Conservation (phyloP, 495 filamentous ascomycete species). For the Annulohypoxylon nitens region DNA sequence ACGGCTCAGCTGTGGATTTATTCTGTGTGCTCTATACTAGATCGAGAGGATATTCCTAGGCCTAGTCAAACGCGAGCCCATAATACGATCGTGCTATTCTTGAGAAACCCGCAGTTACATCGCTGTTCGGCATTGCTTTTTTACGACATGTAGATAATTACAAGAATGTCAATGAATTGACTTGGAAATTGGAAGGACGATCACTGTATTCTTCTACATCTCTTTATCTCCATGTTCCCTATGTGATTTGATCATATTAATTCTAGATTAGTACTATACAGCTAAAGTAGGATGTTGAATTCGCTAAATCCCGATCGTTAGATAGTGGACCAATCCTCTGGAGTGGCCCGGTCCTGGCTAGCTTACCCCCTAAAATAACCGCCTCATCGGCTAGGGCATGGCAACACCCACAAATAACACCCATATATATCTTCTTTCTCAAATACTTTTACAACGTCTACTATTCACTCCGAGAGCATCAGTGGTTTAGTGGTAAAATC, state of each 20-base stretch:
- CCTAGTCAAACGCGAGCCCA: not conserved
- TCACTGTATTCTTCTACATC: no score
- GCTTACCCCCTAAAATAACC: not conserved
- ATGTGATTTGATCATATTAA: no score
- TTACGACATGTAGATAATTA: not conserved
- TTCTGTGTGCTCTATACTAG: not conserved
- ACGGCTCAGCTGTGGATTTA: not conserved
- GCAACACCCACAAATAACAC: not conserved
- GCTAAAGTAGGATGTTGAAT: no score
- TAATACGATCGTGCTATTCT: not conserved
- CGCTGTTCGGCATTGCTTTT: not conserved
- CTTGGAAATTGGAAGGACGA: no score
- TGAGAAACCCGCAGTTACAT: not conserved
- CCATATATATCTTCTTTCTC: not conserved
- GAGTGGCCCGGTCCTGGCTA: not conserved
- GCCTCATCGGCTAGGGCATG: slow-evolving; percentile 3
- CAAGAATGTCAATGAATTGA: no score
- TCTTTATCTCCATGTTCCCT: no score
- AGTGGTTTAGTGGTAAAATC: slow-evolving; percentile 68
- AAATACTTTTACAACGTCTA: no score
- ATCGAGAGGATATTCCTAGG: not conserved
- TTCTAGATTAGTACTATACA: no score
- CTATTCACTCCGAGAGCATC: slow-evolving; percentile 32
- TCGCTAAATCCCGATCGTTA: no score
- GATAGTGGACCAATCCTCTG: no score